A percentile compares a stretch with the other conserved stretches of the same genome.
Evolutionary conservation across 208 protist species (phyloP).

Genomic region (Trypanosoma rangeli): DNA sequence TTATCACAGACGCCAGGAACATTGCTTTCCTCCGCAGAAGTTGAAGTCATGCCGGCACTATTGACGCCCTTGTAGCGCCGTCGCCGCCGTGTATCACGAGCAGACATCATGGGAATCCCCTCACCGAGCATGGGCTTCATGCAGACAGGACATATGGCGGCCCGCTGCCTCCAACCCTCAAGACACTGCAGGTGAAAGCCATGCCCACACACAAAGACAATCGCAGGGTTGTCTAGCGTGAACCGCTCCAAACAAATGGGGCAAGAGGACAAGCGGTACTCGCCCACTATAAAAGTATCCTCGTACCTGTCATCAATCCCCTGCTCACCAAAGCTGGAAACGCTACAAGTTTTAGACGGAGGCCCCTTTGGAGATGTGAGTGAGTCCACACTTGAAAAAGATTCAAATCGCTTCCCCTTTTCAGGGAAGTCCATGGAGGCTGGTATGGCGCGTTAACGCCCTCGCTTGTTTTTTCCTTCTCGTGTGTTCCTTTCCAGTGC

Average conservation of each 20-base stretch:
- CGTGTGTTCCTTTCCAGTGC: neutral
- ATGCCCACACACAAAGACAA: conserved; percentile 74
- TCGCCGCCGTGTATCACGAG: conserved; percentile 35
- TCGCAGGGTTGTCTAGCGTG: conserved; percentile 77
- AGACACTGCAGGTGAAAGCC: conserved; percentile 83
- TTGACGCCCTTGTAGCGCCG: conserved; percentile 27
- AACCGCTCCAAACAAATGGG: conserved; percentile 84
- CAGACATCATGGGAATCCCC: conserved; percentile 50
- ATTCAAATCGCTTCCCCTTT: conserved; percentile 9
- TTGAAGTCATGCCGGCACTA: neutral
- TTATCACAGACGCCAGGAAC: neutral
- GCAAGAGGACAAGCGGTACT: conserved; percentile 65
- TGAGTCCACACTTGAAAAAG: conserved; percentile 22
- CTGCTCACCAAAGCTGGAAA: conserved; percentile 20
- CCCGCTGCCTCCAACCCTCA: conserved; percentile 77
- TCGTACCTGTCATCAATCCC: conserved; percentile 22
- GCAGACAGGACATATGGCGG: conserved; percentile 64
- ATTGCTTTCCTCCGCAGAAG: neutral
- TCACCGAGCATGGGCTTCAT: conserved; percentile 37
- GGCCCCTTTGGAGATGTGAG: conserved; percentile 14
- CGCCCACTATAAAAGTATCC: conserved; percentile 70
- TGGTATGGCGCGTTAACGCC: neutral
- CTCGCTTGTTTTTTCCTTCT: neutral
- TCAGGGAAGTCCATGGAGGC: conserved; percentile 5
- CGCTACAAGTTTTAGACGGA: conserved; percentile 6